Evolutionary conservation across 2,329 filamentous ascomycete genomes (phyloP).

Genomic region (Sporothrix humicola): DNA sequence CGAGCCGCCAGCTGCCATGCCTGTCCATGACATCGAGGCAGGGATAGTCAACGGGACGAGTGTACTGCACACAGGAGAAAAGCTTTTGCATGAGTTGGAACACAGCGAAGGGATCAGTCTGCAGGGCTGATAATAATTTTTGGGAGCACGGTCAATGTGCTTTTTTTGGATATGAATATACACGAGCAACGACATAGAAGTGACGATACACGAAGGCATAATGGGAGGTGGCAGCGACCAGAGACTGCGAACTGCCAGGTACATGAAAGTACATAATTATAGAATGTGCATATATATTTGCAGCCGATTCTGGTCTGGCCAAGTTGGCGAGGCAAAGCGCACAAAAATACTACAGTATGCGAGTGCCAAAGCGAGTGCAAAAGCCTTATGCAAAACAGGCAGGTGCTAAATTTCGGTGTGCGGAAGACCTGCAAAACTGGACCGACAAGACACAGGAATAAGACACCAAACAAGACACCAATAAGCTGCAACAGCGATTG

Average conservation of each 20-base stretch:
- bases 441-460: neutral
- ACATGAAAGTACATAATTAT: neutral
- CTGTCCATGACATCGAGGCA: neutral
- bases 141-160: neutral
- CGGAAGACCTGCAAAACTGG: neutral
- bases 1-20: neutral
- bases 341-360: neutral
- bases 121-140: neutral
- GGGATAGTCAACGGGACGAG: neutral
- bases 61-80: neutral
- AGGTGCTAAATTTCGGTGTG: neutral
- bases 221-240: neutral
- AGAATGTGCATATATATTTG: no score
- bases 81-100: neutral
- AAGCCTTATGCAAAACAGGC: constrained; percentile 5
- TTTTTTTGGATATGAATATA: constrained; percentile 18
- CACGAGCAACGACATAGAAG: constrained; percentile 20
- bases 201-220: constrained; percentile 19
- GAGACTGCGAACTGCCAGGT: neutral
- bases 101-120: neutral
- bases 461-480: neutral
- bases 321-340: neutral
- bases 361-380: neutral
- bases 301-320: neutral
- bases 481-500: neutral